These are phyloP conservation scores for Penicillium diatomitis DNA, from an alignment of 495 filamentous ascomycete species.

Conservation along the genomic window DNA sequence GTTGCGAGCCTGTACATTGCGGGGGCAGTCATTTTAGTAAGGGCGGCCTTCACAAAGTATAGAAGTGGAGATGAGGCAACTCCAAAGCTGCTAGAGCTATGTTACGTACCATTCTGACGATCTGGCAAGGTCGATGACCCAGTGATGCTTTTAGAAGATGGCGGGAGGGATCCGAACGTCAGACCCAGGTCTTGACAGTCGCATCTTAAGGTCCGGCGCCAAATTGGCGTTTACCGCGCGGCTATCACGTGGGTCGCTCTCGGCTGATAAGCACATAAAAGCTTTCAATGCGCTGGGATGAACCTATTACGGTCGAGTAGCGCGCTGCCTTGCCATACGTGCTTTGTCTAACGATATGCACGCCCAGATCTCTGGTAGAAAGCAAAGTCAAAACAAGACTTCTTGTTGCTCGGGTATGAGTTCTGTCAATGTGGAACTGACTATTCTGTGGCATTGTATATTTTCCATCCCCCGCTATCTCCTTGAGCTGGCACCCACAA, in stretches of 20 bases:
- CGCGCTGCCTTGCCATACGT: too few relatives aligned
- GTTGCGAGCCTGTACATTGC: constrained; percentile 57
- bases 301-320: too few relatives aligned
- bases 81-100: not conserved
- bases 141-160: constrained; percentile 6
- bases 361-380: too few relatives aligned
- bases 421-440: too few relatives aligned
- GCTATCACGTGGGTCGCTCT: constrained; percentile 12
- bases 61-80: not conserved
- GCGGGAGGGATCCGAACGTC: constrained; percentile 15
- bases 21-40: constrained; percentile 13
- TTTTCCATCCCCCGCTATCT: too few relatives aligned
- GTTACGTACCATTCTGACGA: constrained; percentile 27
- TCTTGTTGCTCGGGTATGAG: too few relatives aligned
- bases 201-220: constrained; percentile 16
- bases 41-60: constrained; percentile 1
- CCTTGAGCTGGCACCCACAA: too few relatives aligned
- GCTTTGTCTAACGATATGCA: too few relatives aligned
- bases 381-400: too few relatives aligned
- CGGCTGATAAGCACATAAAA: not conserved
- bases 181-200: constrained; percentile 21
- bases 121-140: constrained; percentile 11
- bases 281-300: too few relatives aligned
- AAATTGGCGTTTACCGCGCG: constrained; percentile 17
- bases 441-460: too few relatives aligned